Base-by-base conservation (phyloP, 495 filamentous ascomycete species). In the Stereocaulon alpinum region DNA sequence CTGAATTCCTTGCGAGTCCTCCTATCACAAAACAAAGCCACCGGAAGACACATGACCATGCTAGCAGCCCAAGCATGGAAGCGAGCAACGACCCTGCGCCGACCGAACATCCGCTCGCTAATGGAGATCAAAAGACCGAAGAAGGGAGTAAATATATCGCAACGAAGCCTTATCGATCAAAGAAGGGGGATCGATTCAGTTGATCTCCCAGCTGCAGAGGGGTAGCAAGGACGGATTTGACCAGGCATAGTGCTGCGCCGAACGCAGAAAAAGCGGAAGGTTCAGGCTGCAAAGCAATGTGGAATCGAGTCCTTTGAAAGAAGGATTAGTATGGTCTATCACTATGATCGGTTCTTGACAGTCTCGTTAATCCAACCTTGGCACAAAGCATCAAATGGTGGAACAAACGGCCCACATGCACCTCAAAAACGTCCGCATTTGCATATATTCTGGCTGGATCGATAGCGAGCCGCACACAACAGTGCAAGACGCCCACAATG, bases 111-210 rank as follows among this genome's bases (percentile, higher is more conserved):
- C 85, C 85, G 50, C 86, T 89, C 3, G 76, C 86, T 62, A 88
- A 81, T 37, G 88, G 89, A 67, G 74, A 72, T 50, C 77, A 90
- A 61, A 76, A 80, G 61, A 77, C 90, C 40, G 61, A 80, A 40
- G 87, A 91, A 70, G 91, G 91, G 74, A 87, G 89, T 70, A 95
- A 95, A 74, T 97, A 95, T 72, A 89, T 97, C 72, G 77, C 86
- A 58, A 76, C 75, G 61, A 77, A 79, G 68, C 87, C 89, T 59
- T 96, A 80, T 72, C 71, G 78, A 61, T 82, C 85, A 66, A 81
- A 76, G 53, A 88, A 86, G 64, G 93, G 93, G 6, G 91, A 97
- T 75, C 80, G 94, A 56, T 88, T 98, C 70, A 65, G 59, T 29
- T 67, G 20, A 66, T 40, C 29, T 45, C 6, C 30, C 17, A 40